A percentile compares a stretch with the other conserved stretches of the same genome.
These are phyloP conservation scores for Podaxis rugospora DNA, from an alignment of 768 basidiomycete genomes.

Conservation along the genomic window DNA sequence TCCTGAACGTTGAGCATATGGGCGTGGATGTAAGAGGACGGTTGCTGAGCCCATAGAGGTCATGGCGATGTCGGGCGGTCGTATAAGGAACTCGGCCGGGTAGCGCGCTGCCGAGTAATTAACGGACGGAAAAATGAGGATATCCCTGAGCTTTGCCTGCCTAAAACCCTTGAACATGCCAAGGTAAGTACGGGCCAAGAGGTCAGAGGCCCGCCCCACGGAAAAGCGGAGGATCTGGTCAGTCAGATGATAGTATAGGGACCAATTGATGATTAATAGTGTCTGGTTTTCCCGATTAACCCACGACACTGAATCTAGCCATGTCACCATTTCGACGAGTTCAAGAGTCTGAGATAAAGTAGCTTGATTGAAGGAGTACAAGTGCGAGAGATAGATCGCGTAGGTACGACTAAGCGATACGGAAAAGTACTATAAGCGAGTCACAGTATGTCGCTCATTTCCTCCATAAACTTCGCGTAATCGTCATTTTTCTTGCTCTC, in stretches of 20 bases:
- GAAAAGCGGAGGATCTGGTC: neutral
- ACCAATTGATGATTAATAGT: neutral
- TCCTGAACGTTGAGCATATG: constrained; percentile 56
- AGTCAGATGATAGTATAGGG: neutral
- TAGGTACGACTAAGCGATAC: constrained; percentile 8
- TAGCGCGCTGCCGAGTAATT: neutral
- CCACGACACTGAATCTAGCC: neutral
- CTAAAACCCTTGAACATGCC: neutral
- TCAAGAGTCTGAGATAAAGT: neutral
- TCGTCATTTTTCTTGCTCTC: constrained; percentile 52
- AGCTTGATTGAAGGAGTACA: neutral
- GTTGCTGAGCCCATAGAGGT: constrained; percentile 23
- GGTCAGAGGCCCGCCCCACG: neutral
- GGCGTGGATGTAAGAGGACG: constrained; percentile 63
- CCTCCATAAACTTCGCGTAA: constrained; percentile 73
- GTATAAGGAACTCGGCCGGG: neutral
- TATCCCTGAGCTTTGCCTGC: neutral
- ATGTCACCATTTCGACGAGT: neutral
- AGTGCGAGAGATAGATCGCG: neutral
- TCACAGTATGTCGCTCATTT: constrained; percentile 64
- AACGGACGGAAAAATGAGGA: neutral
- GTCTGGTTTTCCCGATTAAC: neutral
- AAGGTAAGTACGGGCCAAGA: neutral
- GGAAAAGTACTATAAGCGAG: constrained; percentile 14
- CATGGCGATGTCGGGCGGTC: constrained; percentile 18